Evolutionary conservation across 805 yeast genomes (phyloP).

Genomic region (Saccharomycopsis malanga): DNA sequence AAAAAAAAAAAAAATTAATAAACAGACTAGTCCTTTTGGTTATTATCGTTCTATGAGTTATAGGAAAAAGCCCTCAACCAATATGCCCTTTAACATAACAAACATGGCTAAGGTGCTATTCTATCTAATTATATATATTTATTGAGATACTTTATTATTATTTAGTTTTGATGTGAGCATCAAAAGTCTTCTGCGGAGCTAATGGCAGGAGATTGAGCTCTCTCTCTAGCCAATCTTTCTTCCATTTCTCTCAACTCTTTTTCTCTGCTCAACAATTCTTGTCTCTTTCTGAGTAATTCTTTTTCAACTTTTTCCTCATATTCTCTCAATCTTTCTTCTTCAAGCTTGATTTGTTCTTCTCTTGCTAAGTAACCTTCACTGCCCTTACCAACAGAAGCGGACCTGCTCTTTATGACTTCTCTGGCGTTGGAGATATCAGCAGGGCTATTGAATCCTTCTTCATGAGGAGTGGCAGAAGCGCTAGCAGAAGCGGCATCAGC

Average conservation of each 20-base stretch:
- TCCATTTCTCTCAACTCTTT: slow-evolving; percentile 78
- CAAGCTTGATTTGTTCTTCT: slow-evolving; percentile 84
- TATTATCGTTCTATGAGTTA: too few species aligned
- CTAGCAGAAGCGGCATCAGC: not conserved
- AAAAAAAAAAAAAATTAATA: too few species aligned
- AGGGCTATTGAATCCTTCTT: slow-evolving; percentile 1
- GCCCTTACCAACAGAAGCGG: slow-evolving; percentile 23
- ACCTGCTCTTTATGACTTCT: slow-evolving; percentile 14
- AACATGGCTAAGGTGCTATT: too few species aligned
- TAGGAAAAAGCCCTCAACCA: too few species aligned
- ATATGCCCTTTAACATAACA: too few species aligned
- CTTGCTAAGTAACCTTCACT: slow-evolving; percentile 49
- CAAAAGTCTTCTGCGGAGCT: slow-evolving; percentile 1
- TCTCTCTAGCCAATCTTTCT: slow-evolving; percentile 38
- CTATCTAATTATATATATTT: too few species aligned
- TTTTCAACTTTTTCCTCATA: slow-evolving; percentile 87
- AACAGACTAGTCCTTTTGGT: too few species aligned
- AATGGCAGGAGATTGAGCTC: slow-evolving; percentile 13
- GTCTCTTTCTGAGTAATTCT: slow-evolving; percentile 71
- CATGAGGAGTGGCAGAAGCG: slow-evolving; percentile 22
- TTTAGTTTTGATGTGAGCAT: too few species aligned
- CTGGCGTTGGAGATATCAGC: slow-evolving; percentile 5
- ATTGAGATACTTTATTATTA: too few species aligned
- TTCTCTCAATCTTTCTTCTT: slow-evolving; percentile 80
- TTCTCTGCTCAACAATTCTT: slow-evolving; percentile 79